phyloP scores from a whole-genome alignment of 495 filamentous ascomycete genomes.

The Cudoniella acicularis region DNA sequence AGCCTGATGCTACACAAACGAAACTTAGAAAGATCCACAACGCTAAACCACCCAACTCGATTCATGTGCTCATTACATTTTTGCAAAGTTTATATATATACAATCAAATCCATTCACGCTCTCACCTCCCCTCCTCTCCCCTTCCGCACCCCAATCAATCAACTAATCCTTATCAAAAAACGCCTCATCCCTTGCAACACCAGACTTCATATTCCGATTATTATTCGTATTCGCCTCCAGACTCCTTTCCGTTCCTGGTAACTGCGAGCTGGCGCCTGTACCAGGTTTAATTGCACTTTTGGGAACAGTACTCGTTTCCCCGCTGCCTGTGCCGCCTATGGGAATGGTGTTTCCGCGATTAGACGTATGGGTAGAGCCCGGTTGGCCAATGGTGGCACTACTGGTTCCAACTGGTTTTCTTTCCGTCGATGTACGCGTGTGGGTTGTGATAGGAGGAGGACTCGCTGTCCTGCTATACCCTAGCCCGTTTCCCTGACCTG shows the following conservation, averaged over 20 bases:
- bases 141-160: too few species aligned
- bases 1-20: too few species aligned
- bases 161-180: constrained; percentile 5
- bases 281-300: constrained; percentile 1
- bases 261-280: not conserved
- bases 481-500: not conserved
- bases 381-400: not conserved
- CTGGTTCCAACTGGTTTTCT: not conserved
- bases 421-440: not conserved
- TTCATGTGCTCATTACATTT: not conserved
- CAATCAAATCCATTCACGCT: not conserved
- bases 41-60: not conserved
- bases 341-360: not conserved
- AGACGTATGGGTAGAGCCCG: not conserved
- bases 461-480: not conserved
- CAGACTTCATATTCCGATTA: constrained; percentile 10
- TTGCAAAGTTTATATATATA: not conserved
- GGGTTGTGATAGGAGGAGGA: not conserved
- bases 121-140: too few species aligned
- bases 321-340: not conserved
- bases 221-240: constrained; percentile 3
- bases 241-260: not conserved
- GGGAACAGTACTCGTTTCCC: not conserved
- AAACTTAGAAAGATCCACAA: too few species aligned
- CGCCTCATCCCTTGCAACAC: not conserved